Base-by-base conservation (phyloP, 2,329 filamentous ascomycete genomes). In the Cladosporium phlei region DNA sequence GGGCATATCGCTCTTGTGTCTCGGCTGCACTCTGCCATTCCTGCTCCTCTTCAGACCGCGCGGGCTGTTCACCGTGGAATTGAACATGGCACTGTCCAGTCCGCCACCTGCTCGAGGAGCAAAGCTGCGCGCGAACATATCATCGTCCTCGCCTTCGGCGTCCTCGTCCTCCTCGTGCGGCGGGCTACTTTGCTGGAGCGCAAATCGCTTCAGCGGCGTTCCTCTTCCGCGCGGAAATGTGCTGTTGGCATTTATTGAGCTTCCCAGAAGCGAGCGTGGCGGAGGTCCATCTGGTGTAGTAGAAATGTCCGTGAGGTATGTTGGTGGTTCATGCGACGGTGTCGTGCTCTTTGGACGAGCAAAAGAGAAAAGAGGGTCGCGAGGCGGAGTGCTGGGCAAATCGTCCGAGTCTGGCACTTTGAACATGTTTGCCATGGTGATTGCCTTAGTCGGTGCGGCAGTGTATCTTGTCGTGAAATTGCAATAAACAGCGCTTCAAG, bases 1-100 rank as follows among this genome's bases (percentile, higher is more conserved):
- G 3, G 81, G 77, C 59, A 88, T 85, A 34, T 80, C 78, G 42
- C 82, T 81, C 7, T 80, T 76, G 38, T 75, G 76, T 52, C 71
- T 62, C 29, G 70, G 58, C 53, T 53, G 56, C 11, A 66, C 48
- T 27, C 56, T 54, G 47, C 69, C 70, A 43, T 66, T 64, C 39
- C 63, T 62, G 43, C 69, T 72, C 47, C 66, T 50, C 52, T 68
- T 68, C 14, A 64, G 47, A 2, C 64, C 66, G 12, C 63, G 55
- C 10, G 62, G 54, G 20, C 50, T 58, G 35, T 48, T 52, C 33
- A 52, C 35, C 24, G 59, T 51, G 12, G 54, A 57, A 47, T 40
- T 51, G 33, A 49, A 49, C 17, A 55, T 17, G 29, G 11, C 22
- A 33, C 35, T 40, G n/a, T 49, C 9, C 51, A 48, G 14, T 27